Base-by-base conservation (phyloP, 495 filamentous ascomycete genomes). In the Lasiosphaeriaceae sp. region DNA sequence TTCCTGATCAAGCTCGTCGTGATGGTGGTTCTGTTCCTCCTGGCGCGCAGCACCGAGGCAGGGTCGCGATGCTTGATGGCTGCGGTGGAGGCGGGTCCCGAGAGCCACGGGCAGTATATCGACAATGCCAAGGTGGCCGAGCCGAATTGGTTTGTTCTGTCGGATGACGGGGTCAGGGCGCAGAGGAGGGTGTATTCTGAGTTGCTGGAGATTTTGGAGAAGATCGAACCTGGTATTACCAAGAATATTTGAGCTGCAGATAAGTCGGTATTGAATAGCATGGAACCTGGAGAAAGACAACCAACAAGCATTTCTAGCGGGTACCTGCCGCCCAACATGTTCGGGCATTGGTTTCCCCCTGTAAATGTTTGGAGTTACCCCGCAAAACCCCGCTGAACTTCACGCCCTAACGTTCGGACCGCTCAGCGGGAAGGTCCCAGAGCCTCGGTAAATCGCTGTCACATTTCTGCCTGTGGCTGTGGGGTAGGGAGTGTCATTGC, bases 91-190 rank as follows among this genome's bases (percentile, higher is more conserved):
- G 68, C 66, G 0, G 79, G 74, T 0, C 34, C 55, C 5, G 72
- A 78, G 29, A 74, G 61, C 9, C 79, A 83, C 55, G 80, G 82
- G 11, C 20, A 71, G 56, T 84, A 81, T 20, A 67, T 83, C 61
- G 56, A 60, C n/a, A 31, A 35, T 34, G 58, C 61, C 45, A 47
- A 53, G 35, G 50, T 69, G 14, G 39, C 24, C 19, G 34, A 53
- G 11, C 57, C 61, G 19, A 66, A 62, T 19, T 7, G 24, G 0
- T 69, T 60, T 51, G 67, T 71, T 8, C 3, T 37, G n/a, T 66
- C 63, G 11, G 55, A 61, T 8, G 54, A 71, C 41, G 71, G 66
- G 14, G 54, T 55, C 50, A 17, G 31, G 50, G 46, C 62, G 47
- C 67, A 70, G 52, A 56, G 59, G 62, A 64, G 46, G 44, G 53